These are phyloP conservation scores for Misopates orontium DNA, from an alignment of 257 asterid genomes.

Conservation along the genomic window DNA sequence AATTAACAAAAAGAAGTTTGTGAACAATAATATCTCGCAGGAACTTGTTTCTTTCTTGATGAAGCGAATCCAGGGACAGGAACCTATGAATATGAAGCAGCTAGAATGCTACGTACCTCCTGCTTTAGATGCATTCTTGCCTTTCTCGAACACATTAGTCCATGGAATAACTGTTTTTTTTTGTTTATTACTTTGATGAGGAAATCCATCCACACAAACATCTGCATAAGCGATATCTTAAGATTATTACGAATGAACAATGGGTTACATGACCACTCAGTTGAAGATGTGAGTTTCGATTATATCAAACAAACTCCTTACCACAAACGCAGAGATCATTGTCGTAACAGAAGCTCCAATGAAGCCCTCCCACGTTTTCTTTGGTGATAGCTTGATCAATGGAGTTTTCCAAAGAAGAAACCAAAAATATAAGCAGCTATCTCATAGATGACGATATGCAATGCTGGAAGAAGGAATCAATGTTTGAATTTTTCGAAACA, in stretches of 20 bases:
- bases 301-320: conserved; percentile 47
- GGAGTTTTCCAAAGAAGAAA: conserved; percentile 90
- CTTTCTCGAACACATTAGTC: conserved; percentile 70
- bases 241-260: no score
- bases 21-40: no score
- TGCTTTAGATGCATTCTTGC: conserved; percentile 38
- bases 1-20: no score
- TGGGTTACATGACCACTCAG: no score
- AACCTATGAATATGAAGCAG: conserved; percentile 21
- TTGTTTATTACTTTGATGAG: conserved; percentile 57
- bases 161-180: conserved; percentile 67
- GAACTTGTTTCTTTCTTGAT: no score
- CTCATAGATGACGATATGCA: conserved; percentile 85
- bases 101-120: no score
- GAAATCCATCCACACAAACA: conserved; percentile 72
- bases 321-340: conserved; percentile 86
- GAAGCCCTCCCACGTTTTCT: conserved; percentile 99
- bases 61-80: no score
- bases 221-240: conserved; percentile 52
- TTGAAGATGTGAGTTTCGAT: no score
- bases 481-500: conserved; percentile 27
- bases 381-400: conserved; percentile 91
- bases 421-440: conserved; percentile 89
- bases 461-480: conserved; percentile 88
- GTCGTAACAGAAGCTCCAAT: conserved; percentile 93